These are phyloP conservation scores for Fraxinus baroniana DNA, from an alignment of 305 asterid genomes.

Conservation along the genomic window DNA sequence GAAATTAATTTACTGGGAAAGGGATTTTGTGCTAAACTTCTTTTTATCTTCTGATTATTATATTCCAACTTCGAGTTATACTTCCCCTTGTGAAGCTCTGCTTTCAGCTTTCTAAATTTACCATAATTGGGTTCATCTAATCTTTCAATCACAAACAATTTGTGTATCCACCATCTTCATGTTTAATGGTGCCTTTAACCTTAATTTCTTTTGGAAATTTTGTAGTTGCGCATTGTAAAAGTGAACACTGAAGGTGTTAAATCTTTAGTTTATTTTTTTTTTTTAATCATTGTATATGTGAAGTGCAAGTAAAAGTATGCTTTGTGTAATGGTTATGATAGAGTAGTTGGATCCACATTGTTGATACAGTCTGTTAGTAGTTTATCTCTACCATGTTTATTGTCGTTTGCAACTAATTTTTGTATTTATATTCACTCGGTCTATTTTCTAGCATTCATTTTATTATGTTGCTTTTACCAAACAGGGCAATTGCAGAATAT, in stretches of 20 bases:
- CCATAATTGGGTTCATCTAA: not conserved
- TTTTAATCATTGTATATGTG: not conserved
- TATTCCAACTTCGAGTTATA: not conserved
- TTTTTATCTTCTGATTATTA: not conserved
- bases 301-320: not conserved
- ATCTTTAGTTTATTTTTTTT: not conserved
- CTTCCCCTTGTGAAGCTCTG: not conserved
- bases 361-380: not conserved
- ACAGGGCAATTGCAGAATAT: conserved; percentile 76
- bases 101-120: not conserved
- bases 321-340: not conserved
- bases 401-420: not conserved
- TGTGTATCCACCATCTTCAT: not conserved
- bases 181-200: not conserved
- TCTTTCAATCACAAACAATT: not conserved
- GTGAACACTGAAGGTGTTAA: not conserved
- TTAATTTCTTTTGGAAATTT: not conserved
- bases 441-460: not conserved
- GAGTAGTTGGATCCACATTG: not conserved
- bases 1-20: not conserved
- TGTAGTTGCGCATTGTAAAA: not conserved
- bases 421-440: not conserved
- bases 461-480: not conserved
- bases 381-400: not conserved
- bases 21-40: not conserved